phyloP scores from a whole-genome alignment of 257 asterid genomes.

The Solanum peruvianum region DNA sequence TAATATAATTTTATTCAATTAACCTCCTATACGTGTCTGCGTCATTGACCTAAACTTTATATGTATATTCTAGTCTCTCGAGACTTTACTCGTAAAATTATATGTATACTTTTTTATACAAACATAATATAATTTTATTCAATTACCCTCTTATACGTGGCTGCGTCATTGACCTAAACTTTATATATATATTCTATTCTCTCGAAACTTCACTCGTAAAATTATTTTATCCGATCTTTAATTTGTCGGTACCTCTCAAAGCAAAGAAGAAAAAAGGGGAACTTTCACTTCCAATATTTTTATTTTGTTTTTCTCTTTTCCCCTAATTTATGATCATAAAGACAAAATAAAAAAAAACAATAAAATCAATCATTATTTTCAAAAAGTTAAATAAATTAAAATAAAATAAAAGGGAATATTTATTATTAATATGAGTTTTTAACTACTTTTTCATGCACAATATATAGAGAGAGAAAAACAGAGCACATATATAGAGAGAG shows the following conservation, averaged over 20 bases:
- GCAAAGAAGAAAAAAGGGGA: neutral
- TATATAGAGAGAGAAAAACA: slow-evolving; percentile 1
- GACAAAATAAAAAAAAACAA: neutral
- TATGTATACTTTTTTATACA: neutral
- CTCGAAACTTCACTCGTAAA: neutral
- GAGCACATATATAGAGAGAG: neutral
- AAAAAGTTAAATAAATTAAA: neutral
- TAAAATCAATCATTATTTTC: neutral
- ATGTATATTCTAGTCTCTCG: too few relatives aligned
- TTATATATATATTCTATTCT: too few relatives aligned
- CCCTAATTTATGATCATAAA: neutral
- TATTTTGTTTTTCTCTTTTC: neutral
- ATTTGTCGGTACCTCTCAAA: neutral
- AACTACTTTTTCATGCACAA: neutral
- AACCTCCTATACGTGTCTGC: too few relatives aligned
- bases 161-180: too few relatives aligned
- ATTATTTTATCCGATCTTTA: neutral
- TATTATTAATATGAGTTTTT: neutral
- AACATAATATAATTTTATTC: too few relatives aligned
- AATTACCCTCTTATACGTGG: too few relatives aligned
- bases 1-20: too few relatives aligned
- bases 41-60: too few relatives aligned
- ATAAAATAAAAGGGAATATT: neutral
- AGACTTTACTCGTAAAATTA: neutral
- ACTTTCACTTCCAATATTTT: neutral